phyloP scores from a whole-genome alignment of 1,284 basidiomycete species.

The Ceratobasidium sp. region DNA sequence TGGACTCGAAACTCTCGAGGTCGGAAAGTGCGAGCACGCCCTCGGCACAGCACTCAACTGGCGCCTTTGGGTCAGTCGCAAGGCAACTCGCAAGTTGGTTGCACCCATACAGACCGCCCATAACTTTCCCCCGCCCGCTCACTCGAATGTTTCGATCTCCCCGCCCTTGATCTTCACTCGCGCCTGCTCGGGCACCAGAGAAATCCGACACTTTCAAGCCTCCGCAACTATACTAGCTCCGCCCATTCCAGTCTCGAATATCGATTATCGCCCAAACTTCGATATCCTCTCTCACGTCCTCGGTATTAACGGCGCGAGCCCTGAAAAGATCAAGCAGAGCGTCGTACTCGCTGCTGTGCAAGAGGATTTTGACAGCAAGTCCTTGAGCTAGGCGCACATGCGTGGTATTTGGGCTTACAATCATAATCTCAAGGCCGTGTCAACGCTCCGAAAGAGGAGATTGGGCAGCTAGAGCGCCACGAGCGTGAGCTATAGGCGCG shows the following conservation, averaged over 20 bases:
- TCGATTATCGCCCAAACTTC: neutral
- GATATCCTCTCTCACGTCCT: slow-evolving; percentile 19
- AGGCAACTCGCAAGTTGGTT: slow-evolving; percentile 1
- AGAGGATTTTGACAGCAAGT: too few species aligned
- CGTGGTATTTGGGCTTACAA: too few species aligned
- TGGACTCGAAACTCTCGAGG: slow-evolving; percentile 81
- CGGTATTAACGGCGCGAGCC: too few species aligned
- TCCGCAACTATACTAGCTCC: neutral
- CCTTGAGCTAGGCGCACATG: too few species aligned
- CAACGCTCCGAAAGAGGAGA: too few species aligned
- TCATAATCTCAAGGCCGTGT: too few species aligned
- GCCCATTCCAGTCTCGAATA: neutral
- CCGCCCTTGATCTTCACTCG: neutral
- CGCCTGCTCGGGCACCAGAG: neutral
- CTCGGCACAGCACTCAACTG: slow-evolving; percentile 83
- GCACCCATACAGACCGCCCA: neutral
- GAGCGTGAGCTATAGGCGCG: too few species aligned
- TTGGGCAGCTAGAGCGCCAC: too few species aligned
- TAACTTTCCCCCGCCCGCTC: neutral
- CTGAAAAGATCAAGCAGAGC: too few species aligned
- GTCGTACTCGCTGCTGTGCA: too few species aligned
- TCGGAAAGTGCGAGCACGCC: slow-evolving; percentile 83
- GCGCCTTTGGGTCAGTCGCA: slow-evolving; percentile 82
- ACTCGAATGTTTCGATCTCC: neutral
- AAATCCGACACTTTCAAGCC: neutral